Conservation (phyloP, 1,284 basidiomycete species). For the Naganishia cerealis region DNA sequence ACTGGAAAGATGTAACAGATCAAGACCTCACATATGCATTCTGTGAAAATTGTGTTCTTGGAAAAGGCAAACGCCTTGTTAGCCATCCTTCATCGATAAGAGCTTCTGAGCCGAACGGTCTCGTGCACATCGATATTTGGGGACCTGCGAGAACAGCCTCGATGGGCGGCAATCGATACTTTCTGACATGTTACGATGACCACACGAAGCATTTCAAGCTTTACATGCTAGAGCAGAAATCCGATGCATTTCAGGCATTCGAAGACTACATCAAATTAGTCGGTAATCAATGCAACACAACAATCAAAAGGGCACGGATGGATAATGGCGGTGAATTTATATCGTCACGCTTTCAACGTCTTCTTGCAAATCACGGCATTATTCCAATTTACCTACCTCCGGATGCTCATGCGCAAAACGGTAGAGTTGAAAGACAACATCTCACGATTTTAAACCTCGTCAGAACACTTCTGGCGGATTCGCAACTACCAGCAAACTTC, state of each 20-base stretch:
- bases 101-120: constrained; percentile 1
- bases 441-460: constrained; percentile 22
- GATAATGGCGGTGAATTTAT: constrained; percentile 36
- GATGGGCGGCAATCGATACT: constrained; percentile 29
- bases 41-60: constrained; percentile 29
- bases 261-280: constrained; percentile 16
- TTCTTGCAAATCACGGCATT: constrained; percentile 30
- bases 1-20: constrained; percentile 14
- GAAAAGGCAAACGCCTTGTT: constrained; percentile 34
- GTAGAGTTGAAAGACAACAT: constrained; percentile 24
- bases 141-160: constrained; percentile 33
- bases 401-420: constrained; percentile 28
- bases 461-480: constrained; percentile 17
- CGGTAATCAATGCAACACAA: constrained; percentile 7
- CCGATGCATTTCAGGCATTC: constrained; percentile 6
- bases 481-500: neutral
- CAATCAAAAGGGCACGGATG: constrained; percentile 1
- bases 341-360: neutral
- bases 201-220: constrained; percentile 27
- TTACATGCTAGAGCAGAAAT: constrained; percentile 21
- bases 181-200: constrained; percentile 38
- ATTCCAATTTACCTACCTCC: constrained; percentile 13
- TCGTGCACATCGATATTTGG: constrained; percentile 36
- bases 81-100: neutral
- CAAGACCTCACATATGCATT: neutral